Base-by-base conservation (phyloP, 2,329 filamentous ascomycete species). In the Curvularia lunata region DNA sequence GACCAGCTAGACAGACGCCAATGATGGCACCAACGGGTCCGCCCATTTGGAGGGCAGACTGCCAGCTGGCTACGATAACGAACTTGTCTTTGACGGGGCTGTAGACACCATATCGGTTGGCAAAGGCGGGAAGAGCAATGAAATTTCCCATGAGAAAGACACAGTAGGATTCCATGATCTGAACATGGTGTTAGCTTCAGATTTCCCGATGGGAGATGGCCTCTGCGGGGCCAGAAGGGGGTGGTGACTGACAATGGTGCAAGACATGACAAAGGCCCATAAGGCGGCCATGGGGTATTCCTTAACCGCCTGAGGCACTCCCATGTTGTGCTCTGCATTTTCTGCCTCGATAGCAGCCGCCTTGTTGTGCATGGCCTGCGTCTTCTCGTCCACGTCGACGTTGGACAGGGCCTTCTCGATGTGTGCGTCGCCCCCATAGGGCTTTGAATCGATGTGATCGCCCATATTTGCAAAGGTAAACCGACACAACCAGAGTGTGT, bases 131-230 rank as follows among this genome's bases (percentile, higher is more conserved):
- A 7, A 83, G 78, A 56, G 85, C 84, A 41, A 87, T 74, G 72
- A 88, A 88, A 57, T 84, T 82, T 48, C 82, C 82, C 68, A 84
- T 86, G 21, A 88, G 76, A 78, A 88, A 87, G 60, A 88, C 83
- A 71, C 81, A 81, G 79, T 86, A 88, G 4, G 85, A 83, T 71
- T 88, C 86, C 86, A 88, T 88, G 65, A 86, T 85, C 85, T 87
- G 68, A 46, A 42, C 0, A 58, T 45, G 9, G 19, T 30, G 41
- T 71, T 65, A 70, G 63, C 51, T 28, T 18, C 6, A 37, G 8
- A 16, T 47, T 30, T 25, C 4, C 12, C 60, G 2, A 30, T 30
- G 5, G 62, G 59, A 45, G 69, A 48, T 25, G n/a, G 12, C 23
- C 7, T 18, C 8, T 59, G 18, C 8, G 19, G 50, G 63, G 64